Evolutionary conservation across 2,329 filamentous ascomycete species (phyloP).

Genomic region (Dactylellina sp.): DNA sequence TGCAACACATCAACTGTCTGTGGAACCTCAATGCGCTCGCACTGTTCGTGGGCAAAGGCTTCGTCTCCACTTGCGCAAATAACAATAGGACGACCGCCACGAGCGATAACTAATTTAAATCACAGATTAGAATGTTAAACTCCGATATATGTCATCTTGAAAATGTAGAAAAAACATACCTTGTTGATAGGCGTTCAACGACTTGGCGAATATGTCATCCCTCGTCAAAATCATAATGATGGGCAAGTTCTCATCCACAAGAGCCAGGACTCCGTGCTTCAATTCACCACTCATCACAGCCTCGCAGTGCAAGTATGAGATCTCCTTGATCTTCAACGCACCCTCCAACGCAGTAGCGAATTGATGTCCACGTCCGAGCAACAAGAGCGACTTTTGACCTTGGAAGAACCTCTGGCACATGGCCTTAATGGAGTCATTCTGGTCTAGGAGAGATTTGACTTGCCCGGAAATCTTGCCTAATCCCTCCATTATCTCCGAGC

Average conservation of each 20-base stretch:
- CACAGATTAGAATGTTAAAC: not conserved
- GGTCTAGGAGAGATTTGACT: conserved; percentile 89
- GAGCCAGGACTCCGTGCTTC: conserved; percentile 96
- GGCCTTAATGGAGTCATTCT: conserved; percentile 93
- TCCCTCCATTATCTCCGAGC: conserved; percentile 96
- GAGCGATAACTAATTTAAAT: conserved; percentile 80
- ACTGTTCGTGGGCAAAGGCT: conserved; percentile 88
- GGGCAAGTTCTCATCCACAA: conserved; percentile 97
- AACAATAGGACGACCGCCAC: conserved; percentile 94
- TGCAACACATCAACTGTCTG: conserved; percentile 95
- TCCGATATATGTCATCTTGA: too few relatives aligned
- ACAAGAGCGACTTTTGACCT: conserved; percentile 93
- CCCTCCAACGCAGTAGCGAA: conserved; percentile 97
- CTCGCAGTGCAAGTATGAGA: conserved; percentile 99
- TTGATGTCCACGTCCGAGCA: conserved; percentile 94
- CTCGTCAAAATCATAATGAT: conserved; percentile 99
- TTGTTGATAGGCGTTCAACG: conserved; percentile 99
- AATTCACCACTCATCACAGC: conserved; percentile 99
- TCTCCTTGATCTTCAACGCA: conserved; percentile 99
- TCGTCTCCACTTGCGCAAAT: conserved; percentile 93
- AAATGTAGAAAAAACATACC: conserved; percentile 68
- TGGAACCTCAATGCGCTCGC: conserved; percentile 97
- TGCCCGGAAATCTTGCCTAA: conserved; percentile 87
- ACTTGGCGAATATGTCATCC: conserved; percentile 96
- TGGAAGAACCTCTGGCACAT: conserved; percentile 93